These are phyloP conservation scores for Trichosporon ovoides DNA, from an alignment of 1,284 basidiomycete genomes.

Conservation along the genomic window DNA sequence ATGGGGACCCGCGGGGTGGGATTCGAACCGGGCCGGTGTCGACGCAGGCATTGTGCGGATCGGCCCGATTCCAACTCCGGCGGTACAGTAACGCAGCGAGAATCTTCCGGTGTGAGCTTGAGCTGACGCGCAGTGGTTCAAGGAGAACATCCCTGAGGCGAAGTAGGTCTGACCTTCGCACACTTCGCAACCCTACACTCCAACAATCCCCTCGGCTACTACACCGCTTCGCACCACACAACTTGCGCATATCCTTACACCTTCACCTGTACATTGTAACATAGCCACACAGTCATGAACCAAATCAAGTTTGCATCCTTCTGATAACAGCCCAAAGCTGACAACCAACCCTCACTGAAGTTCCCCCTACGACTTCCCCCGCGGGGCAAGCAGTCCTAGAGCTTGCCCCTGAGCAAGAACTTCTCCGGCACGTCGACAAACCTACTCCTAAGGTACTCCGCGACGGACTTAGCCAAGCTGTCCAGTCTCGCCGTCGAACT, in stretches of 20 bases:
- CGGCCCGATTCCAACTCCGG: not conserved
- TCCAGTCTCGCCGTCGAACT: conserved; percentile 13
- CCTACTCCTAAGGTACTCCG: conserved; percentile 15
- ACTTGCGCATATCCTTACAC: too few species aligned
- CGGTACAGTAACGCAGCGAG: not conserved
- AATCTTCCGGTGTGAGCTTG: not conserved
- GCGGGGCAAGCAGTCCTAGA: too few species aligned
- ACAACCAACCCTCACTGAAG: too few species aligned
- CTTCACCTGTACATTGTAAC: too few species aligned
- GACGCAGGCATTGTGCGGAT: too few species aligned
- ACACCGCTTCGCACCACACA: too few species aligned
- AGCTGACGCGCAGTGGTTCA: conserved; percentile 11
- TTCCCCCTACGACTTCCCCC: too few species aligned
- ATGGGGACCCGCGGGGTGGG: too few species aligned
- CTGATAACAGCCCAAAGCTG: not conserved
- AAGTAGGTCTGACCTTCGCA: too few species aligned
- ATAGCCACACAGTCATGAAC: too few species aligned
- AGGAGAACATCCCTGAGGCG: conserved; percentile 8
- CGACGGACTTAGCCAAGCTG: conserved; percentile 18
- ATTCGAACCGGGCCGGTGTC: not conserved
- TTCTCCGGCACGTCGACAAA: conserved; percentile 18
- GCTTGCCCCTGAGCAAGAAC: conserved; percentile 17
- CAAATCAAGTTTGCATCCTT: not conserved
- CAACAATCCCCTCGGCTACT: too few species aligned
- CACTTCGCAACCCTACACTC: too few species aligned